Evolutionary conservation across 352 stramenopile species (phyloP), one percentile per base, ranked within the genome.

Genomic region (Pythium grandisporangium): DNA sequence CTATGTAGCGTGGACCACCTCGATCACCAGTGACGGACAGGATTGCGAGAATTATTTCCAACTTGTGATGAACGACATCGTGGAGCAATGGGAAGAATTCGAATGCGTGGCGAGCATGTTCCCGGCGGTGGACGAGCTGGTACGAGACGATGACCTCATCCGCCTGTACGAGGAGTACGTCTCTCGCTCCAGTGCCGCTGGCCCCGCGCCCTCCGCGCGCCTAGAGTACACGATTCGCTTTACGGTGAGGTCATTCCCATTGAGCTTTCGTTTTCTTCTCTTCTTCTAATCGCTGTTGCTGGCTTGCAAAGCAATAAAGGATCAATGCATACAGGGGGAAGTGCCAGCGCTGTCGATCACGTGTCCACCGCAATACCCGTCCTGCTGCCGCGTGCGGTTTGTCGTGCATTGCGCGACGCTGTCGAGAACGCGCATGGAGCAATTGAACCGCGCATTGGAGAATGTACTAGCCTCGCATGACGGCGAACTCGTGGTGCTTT

Each of bases 81-180:
- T n/a, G n/a, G n/a, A n/a, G 48, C 72, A 86, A 55, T 45, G 72
- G 36, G 72, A 86, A 14, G 75, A 89, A 56, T 57, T 84, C n/a
- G 72, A 81, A 45, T 89, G 75, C 49, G 72, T 89, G 55, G 37
- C 62, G 8, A 86, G 75, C 53, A 89, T 89, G 72, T 89, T 89
- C 35, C 63, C 58, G 2, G 50, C 43, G 12, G 35, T 27, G 0
- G 37, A 70, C 1, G 75, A 86, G 57, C 33, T 89, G 10, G 30
- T 47, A 1, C 56, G 70, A 6, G 58, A 82, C 35, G 39, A n/a
- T 2, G 33, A 51, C n/a, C 30, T 66, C 20, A 55, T 23, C 47
- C 55, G 43, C 1, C 17, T 62, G 30, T 58, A 59, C 36, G 70
- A 53, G 30, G 45, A 26, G 4, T 48, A n/a, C 20, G 47, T 58